Evolutionary conservation across 139 green algal species (phyloP).

Genomic region (Tetraselmis striata): DNA sequence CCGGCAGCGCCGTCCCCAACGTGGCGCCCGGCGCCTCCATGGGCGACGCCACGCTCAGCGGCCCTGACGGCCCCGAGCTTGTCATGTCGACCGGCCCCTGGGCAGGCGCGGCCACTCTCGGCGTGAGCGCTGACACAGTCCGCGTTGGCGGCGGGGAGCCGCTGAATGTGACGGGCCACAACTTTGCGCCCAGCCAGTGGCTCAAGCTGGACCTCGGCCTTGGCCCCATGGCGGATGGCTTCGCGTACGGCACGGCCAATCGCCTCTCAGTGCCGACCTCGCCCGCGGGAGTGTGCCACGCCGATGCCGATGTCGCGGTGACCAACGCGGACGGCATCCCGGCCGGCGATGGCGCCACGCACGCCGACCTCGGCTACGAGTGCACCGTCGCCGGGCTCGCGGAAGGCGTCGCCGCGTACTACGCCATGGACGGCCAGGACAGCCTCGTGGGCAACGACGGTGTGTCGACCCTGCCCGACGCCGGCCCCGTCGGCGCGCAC

Average conservation of each 20-base stretch:
- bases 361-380: neutral
- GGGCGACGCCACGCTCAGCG: neutral
- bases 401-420: neutral
- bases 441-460: neutral
- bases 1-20: neutral
- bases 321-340: neutral
- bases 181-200: conserved; percentile 21
- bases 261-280: neutral
- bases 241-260: neutral
- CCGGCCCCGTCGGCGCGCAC: neutral
- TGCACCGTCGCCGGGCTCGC: neutral
- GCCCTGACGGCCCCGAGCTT: neutral
- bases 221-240: neutral
- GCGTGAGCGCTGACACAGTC: neutral
- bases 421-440: neutral
- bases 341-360: no score
- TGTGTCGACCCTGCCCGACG: neutral
- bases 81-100: neutral
- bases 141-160: neutral
- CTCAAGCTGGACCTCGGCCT: conserved; percentile 11
- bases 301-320: neutral
- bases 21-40: neutral
- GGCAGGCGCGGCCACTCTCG: neutral
- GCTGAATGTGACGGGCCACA: conserved; percentile 4
- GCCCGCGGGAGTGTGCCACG: neutral